Base-by-base conservation (phyloP, 1,284 basidiomycete genomes). In the Chalciporus sp. region DNA sequence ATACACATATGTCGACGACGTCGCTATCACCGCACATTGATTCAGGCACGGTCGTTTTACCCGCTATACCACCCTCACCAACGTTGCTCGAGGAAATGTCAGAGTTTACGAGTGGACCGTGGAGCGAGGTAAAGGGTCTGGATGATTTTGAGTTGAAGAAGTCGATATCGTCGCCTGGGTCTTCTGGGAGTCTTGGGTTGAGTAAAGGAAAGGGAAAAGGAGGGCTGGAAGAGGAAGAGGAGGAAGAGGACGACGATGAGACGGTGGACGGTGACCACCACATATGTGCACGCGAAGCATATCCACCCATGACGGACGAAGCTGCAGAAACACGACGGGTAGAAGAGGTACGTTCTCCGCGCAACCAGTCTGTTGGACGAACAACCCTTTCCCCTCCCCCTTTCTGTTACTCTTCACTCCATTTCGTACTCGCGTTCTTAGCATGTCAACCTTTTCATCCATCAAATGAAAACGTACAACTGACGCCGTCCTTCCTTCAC, bases 251-350 rank as follows among this genome's bases (percentile, higher is more conserved):
- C 11, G 70, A 71, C 11, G 70, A 70, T 37, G 65, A 65, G 57
- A 62, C 45, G 45, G 51, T 52, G 27, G 57, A 58, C 43, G 37
- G n/a, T 19, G 53, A 28, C 49, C 65, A 62, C 4, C 63, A 67
- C 27, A 51, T 58, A 43, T 68, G 48, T 40, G 29, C 71, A 10
- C 67, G 50, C 17, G 54, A 68, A 23, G 73, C 70, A 23, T 91
- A 90, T 62, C 88, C 89, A 2, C 88, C 90, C 5, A 79, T 68
- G 46, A 82, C 74, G 40, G 84, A 88, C 56, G 83, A 84, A 31
- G 78, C 78, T 35, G 76, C 79, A 49, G 90, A 91, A 60, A 83
- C 86, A 37, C 79, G 82, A 55, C 75, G 82, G 55, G 74, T 92
- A 19, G 78, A 84, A 73, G 86, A 91, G 82, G 89, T 88, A 68